Evolutionary conservation across 352 stramenopile species (phyloP).

Genomic region (Phytophthora pisi): DNA sequence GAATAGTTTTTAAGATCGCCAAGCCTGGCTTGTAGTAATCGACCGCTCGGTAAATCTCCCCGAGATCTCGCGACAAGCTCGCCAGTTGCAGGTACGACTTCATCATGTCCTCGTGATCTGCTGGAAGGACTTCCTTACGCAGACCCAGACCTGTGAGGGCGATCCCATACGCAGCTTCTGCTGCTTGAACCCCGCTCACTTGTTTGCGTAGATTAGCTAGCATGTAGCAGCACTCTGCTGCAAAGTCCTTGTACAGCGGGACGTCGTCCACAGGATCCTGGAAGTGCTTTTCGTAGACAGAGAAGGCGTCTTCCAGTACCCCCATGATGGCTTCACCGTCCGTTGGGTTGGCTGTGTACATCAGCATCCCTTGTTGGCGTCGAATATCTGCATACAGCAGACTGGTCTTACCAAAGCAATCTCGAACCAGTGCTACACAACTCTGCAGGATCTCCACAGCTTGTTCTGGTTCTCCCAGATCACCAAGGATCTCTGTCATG

Average conservation of each 20-base stretch:
- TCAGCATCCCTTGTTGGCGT: slow-evolving; percentile 45
- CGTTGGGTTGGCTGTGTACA: slow-evolving; percentile 25
- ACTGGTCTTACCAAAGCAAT: slow-evolving; percentile 53
- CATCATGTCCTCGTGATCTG: slow-evolving; percentile 39
- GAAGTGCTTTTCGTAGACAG: slow-evolving; percentile 60
- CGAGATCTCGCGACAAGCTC: slow-evolving; percentile 40
- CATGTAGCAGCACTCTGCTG: slow-evolving; percentile 47
- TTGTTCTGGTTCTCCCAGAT: slow-evolving; percentile 30
- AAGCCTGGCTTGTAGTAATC: slow-evolving; percentile 57
- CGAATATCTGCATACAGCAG: slow-evolving; percentile 58
- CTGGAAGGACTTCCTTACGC: slow-evolving; percentile 38
- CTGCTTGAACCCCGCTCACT: slow-evolving; percentile 16
- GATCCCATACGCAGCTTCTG: slow-evolving; percentile 51
- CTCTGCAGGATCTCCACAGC: slow-evolving; percentile 29
- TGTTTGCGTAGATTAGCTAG: slow-evolving; percentile 36
- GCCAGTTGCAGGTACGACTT: slow-evolving; percentile 58
- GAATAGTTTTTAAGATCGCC: slow-evolving; percentile 34
- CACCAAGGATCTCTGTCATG: slow-evolving; percentile 50
- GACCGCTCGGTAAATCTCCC: slow-evolving; percentile 58
- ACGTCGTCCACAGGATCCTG: slow-evolving; percentile 26
- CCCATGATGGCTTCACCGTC: slow-evolving; percentile 41
- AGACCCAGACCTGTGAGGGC: slow-evolving; percentile 45
- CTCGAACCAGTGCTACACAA: slow-evolving; percentile 40
- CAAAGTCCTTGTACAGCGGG: slow-evolving; percentile 27
- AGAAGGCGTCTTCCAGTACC: slow-evolving; percentile 60